Evolutionary conservation across 179 eudicot species (phyloP).

Genomic region (Silene coronaria): DNA sequence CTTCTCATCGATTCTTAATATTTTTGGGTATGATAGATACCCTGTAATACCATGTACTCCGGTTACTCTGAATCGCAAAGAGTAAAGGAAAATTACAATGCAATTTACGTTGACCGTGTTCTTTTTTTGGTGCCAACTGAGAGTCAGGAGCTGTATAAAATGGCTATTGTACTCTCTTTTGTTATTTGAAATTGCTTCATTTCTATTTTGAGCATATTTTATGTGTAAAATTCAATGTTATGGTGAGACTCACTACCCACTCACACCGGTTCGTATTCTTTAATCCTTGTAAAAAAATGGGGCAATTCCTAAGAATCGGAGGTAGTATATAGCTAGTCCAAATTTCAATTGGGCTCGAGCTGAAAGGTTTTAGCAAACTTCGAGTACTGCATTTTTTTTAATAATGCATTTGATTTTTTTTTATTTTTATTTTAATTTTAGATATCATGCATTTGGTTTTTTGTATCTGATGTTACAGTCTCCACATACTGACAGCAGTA

Average conservation of each 20-base stretch:
- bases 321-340: not conserved
- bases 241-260: too few relatives aligned
- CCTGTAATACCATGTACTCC: slow-evolving; percentile 9
- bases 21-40: slow-evolving; percentile 14
- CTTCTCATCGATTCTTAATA: slow-evolving; percentile 13
- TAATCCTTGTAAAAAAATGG: too few relatives aligned
- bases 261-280: too few relatives aligned
- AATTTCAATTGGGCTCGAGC: not conserved
- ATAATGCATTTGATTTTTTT: not conserved
- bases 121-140: too few relatives aligned
- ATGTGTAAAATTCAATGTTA: too few relatives aligned
- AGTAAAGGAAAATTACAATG: not conserved
- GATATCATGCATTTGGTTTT: not conserved
- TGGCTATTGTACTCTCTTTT: too few relatives aligned
- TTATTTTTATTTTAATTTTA: too few relatives aligned
- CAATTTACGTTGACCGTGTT: not conserved
- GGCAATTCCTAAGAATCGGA: too few relatives aligned
- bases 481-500: not conserved
- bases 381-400: not conserved
- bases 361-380: not conserved
- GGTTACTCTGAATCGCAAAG: not conserved
- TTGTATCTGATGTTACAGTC: not conserved
- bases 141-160: too few relatives aligned
- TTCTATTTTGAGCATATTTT: too few relatives aligned
- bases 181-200: too few relatives aligned